Evolutionary conservation across 768 basidiomycete genomes (phyloP), one percentile per base, ranked within the genome.

Genomic region (Suillus tomentosus): DNA sequence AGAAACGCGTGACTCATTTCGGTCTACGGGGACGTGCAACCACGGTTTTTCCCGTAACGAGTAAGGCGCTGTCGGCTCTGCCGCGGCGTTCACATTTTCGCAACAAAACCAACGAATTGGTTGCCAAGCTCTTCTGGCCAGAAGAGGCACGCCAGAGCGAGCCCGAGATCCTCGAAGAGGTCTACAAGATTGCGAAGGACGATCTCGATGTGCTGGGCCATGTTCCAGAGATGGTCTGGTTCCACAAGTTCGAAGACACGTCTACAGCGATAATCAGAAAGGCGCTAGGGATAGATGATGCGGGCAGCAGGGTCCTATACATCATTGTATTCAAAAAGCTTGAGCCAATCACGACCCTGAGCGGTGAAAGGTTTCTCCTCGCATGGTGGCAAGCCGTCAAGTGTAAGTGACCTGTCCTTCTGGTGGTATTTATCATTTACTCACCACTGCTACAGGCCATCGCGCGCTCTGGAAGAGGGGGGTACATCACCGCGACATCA

Each of bases 211-310:
- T 15, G 42, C 15, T 13, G 34, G 42, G 59, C 40, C 59, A 60
- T 31, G 27, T 60, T 17, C 59, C 60, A n/a, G 60, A 60, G 31
- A 53, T 53, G 51, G 31, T n/a, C 43, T n/a, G 19, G 43, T 45
- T 19, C 43, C 8, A 45, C 43, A 19, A n/a, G 43, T 19, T 45
- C 9, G 43, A 45, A n/a, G 19, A 8, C 19, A 7, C 19, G 19
- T 45, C 42, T 7, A 17, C 42, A 6, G 15, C 15, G 42, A 43
- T 6, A 6, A 43, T 43, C 42, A 43, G 15, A 43, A 43, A 7
- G 42, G 15, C 42, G 8, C 42, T 17, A 17, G 42, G 42, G 17
- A 15, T 43, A 1, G 2, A 43, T 2, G 15, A 43, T 17, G 17
- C 15, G 15, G 47, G 47, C 3, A 48, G 47, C 13, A 13, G 22